Base-by-base conservation (phyloP, 192 early-diverging fungal genomes). In the Dispira simplex region DNA sequence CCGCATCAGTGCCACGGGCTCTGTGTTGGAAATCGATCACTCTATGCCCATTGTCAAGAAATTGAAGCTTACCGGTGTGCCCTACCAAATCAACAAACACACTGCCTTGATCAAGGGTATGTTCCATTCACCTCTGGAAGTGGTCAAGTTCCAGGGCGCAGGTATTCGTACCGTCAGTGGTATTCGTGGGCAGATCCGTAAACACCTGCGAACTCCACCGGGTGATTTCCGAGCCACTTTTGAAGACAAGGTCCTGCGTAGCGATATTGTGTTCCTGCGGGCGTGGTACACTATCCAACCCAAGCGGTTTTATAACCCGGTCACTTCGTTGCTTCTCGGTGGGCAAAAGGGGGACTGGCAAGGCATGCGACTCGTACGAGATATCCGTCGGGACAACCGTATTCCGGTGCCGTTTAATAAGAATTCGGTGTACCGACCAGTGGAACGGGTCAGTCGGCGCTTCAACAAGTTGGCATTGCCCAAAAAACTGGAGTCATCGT, bases 71-170 rank as follows among this genome's bases (percentile, higher is more conserved):
- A 96, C 92, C 0, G 97, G 97, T 63, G 77, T 75, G 39, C 97
- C 97, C 18, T 83, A 84, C 73, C 97, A 98, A 73, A 87, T 99
- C 58, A 91, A 86, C 81, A 93, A 90, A 70, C 94, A 99, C 78
- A 97, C 95, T 11, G 94, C 95, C 26, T 95, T 98, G 66, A 79
- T 99, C 68, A 92, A 90, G 75, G 89, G 95, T 71, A 99, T 99
- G 97, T 99, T 99, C 72, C 95, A 88, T 46, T 87, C 90, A 28
- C 73, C 88, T 46, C 79, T 99, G 20, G 97, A 99, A 65, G 95
- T 99, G 23, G 95, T 93, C 70, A 97, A 97, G 72, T 97, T 99
- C 68, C 92, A 97, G 73, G 97, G 97, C 44, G 97, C 95, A 2
- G 81, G 79, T 46, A 90, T 99, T 66, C 82, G 93, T 46, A 99